Evolutionary conservation across 345 rosid genomes (phyloP), one percentile per base, ranked within the genome.

Genomic region (Brassica cretica): DNA sequence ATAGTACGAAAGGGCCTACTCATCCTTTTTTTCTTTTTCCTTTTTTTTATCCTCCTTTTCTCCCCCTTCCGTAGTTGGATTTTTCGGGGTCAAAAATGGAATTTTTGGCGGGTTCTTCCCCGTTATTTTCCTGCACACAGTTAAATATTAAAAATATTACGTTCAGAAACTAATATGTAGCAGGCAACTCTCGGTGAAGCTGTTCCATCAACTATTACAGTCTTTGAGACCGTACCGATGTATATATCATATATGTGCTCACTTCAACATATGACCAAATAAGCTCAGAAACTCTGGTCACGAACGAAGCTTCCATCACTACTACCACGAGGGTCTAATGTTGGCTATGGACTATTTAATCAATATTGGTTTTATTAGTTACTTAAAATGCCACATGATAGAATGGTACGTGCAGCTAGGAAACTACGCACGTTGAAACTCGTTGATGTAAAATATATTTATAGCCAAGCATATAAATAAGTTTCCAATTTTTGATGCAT

Each of bases 101-200:
- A 63, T 63, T 53, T 76, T 76, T 33, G 75, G 80, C 16, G 32
- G 70, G 1, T 51, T 51, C 55, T 6, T 62, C 6, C 80, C 80
- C 30, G 55, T 69, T 49, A 10, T 53, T 21, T 29, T 44, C 75
- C 80, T 70, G 72, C 70, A 63, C 56, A 51, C 70, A 76, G 18
- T 21, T 64, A 62, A 6, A 61, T 30, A 56, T 8, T 49, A 72
- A 14, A 8, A 3, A 32, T 63, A 33, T 64, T 33, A 33, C 9
- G 39, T 62, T 61, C 18, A 27, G 18, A 61, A 61, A 61, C 65
- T 27, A 61, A 61, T 25, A 25, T 14, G 15, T 14, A 61, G 37
- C 18, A 30, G 32, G 30, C 32, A 60, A 60, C 15, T 9, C 10
- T 60, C 25, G 8, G 25, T 60, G 16, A 60, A 25, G 32, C 30